Base-by-base conservation (phyloP, 2,329 filamentous ascomycete genomes). In the Hypoxylon sp. region DNA sequence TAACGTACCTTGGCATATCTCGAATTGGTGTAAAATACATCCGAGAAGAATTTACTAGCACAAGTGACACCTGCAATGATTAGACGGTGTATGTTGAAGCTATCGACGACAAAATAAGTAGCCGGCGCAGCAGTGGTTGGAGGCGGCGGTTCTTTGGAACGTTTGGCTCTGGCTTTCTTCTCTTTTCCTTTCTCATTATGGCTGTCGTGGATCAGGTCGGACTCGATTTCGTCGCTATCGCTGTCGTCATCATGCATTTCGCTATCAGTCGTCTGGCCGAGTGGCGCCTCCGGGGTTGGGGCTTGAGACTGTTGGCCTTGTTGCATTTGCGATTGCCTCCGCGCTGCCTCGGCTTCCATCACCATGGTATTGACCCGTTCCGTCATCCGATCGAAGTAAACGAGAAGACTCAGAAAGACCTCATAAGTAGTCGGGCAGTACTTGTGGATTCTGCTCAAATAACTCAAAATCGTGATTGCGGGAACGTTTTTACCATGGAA, bases 321-420 rank as follows among this genome's bases (percentile, higher is more conserved):
- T 70, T 74, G 75, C 48, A 61, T 82, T 76, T 64, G 83, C 0
- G 75, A 72, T 58, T 79, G 78, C 56, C 80, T 81, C 68, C 82
- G 80, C 73, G 82, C 77, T 80, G 88, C 83, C 81, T 87, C 91
- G 76, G 87, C 89, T 77, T 91, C 89, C 79, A 92, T 86, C 6
- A 93, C 91, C 64, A 91, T 86, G 48, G 92, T 91, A 78, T 98
- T 98, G 65, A 98, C 94, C 65, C 93, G 88, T 79, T 98, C 96
- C 47, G 95, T 98, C 96, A 99, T 99, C 69, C 96, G 92, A 79
- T 99, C 96, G 81, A 99, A 99, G 81, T 98, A 99, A 32, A 99
- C 94, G 61, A 99, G 83, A 75, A 99, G 82, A 78, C 94, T 98
- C 67, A 99, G 83, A 77, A 99, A 99, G 0, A 99, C 96, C 80